Evolutionary conservation across 2,329 filamentous ascomycete species (phyloP).

Genomic region (Beauveria scarabaeidicola): DNA sequence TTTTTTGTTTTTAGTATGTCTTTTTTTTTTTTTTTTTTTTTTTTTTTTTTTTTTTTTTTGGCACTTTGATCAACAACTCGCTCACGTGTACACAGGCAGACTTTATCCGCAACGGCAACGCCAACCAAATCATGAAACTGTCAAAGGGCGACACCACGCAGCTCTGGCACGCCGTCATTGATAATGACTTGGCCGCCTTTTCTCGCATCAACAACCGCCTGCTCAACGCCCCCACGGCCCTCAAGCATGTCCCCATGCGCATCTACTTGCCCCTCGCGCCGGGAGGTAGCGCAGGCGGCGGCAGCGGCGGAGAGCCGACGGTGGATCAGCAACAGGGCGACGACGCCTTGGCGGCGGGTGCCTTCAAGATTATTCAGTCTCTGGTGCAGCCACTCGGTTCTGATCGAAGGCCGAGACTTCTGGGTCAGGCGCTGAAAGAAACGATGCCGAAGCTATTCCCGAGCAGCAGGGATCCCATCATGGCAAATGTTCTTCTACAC

Average conservation of each 20-base stretch:
- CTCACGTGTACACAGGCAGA: slow-evolving; percentile 50
- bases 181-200: slow-evolving; percentile 67
- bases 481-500: slow-evolving; percentile 79
- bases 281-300: slow-evolving; percentile 29
- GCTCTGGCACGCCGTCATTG: slow-evolving; percentile 72
- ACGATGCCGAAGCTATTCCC: slow-evolving; percentile 79
- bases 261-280: slow-evolving; percentile 72
- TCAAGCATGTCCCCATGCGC: slow-evolving; percentile 79
- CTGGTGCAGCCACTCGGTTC: slow-evolving; percentile 47
- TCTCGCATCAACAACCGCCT: slow-evolving; percentile 67
- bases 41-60: no score
- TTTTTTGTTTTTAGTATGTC: no score
- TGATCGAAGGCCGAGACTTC: slow-evolving; percentile 35
- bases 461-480: slow-evolving; percentile 71
- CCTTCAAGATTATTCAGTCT: slow-evolving; percentile 68
- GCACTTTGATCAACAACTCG: no score
- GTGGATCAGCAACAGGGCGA: slow-evolving; percentile 13
- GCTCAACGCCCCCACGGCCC: slow-evolving; percentile 62
- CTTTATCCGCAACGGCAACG: slow-evolving; percentile 78
- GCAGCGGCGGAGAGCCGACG: slow-evolving; percentile 15
- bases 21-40: no score
- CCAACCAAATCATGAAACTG: slow-evolving; percentile 82
- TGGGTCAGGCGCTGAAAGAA: slow-evolving; percentile 69
- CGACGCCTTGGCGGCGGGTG: slow-evolving; percentile 28
- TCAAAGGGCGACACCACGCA: slow-evolving; percentile 75